These are phyloP conservation scores for Breynia disticha DNA, from an alignment of 441 rosid genomes.

Conservation along the genomic window DNA sequence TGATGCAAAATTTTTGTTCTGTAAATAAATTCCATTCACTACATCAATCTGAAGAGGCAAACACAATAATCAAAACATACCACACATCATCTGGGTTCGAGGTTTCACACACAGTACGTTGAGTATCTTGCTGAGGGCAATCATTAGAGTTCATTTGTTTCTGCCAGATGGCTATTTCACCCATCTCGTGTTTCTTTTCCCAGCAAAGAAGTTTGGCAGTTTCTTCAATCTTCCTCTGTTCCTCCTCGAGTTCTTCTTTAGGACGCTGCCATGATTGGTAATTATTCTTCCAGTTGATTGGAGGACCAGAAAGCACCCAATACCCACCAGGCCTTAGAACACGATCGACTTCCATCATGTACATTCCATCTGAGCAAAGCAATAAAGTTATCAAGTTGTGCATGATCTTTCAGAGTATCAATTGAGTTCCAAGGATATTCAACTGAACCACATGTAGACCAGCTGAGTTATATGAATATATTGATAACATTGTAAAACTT, in stretches of 20 bases:
- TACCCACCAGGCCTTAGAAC: conserved; percentile 87
- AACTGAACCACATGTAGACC: background rate
- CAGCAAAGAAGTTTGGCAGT: conserved; percentile 71
- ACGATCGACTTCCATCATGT: conserved; percentile 85
- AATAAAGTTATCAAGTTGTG: background rate
- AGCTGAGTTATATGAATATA: background rate
- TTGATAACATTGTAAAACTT: background rate
- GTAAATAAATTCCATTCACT: too few species aligned
- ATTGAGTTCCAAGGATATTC: too few species aligned
- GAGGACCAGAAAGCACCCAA: conserved; percentile 92
- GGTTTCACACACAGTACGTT: conserved; percentile 55
- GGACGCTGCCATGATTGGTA: conserved; percentile 76
- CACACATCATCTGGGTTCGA: conserved; percentile 71
- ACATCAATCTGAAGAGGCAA: too few species aligned
- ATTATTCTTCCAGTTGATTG: conserved; percentile 73
- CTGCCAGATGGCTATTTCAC: conserved; percentile 68
- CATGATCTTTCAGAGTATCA: background rate
- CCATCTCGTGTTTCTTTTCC: conserved; percentile 89
- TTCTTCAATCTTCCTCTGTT: conserved; percentile 66
- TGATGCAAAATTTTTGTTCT: background rate
- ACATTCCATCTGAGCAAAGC: conserved; percentile 53
- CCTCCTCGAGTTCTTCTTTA: conserved; percentile 59
- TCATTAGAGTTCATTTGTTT: conserved; percentile 47
- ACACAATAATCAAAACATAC: conserved; percentile 19
- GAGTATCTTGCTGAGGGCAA: conserved; percentile 33